Evolutionary conservation across 331 rosid species (phyloP), one percentile per base, ranked within the genome.

Genomic region (Cydonia oblonga): DNA sequence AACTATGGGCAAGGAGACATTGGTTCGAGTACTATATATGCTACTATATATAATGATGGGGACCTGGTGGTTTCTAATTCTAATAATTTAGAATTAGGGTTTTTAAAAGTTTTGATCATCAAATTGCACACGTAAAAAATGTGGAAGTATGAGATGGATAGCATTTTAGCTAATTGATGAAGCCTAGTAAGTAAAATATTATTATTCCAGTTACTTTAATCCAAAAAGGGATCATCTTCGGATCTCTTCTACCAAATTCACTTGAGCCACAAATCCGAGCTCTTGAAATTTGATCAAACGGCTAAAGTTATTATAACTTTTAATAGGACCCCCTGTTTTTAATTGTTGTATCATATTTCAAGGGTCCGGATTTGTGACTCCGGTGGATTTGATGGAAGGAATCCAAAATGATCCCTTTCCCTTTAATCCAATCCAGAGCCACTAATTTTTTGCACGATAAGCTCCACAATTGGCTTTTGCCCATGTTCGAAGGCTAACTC

Each of bases 101-200:
- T 25, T 32, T 64, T 29, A 69, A 5, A 14, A 7, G 11, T 19
- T 12, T 22, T 35, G 35, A 8, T 25, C 52, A 59, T 42, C 16
- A 28, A 61, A 26, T 12, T 13, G 38, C 49, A 33, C 52, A 60
- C 20, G 19, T n/a, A 16, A 35, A 56, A 2, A 35, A 23, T 46
- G 75, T 57, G 75, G 75, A 78, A 69, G 66, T 63, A 60, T 79
- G 76, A 74, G 35, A 74, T 19, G 79, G 83, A 79, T 1, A 26
- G 46, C 76, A 79, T 69, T 49, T 49, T 49, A 23, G 52, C 5
- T 57, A 35, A 54, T 23, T 32, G 56, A 28, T 53, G 10, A 49
- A 13, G 6, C 26, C 35, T 51, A 14, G 29, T 6, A 16, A 46
- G 9, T 46, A 46, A 46, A 46, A 46, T 46, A 46, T 46, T 16